Conservation (phyloP, 2,329 filamentous ascomycete genomes). For the Didymella glomerata region DNA sequence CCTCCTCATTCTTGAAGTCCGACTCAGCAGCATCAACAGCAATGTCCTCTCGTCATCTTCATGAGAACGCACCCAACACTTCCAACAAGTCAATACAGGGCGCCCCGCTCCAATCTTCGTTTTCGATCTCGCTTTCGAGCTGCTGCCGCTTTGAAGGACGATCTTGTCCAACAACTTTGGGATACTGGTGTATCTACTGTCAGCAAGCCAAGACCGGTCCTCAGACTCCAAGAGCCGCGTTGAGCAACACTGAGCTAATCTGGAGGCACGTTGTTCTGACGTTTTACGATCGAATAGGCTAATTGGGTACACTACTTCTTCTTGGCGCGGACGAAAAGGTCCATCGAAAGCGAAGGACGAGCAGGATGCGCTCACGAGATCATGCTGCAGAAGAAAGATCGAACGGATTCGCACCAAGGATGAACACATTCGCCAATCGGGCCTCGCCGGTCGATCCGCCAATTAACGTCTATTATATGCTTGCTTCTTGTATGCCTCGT, state of each 20-base stretch:
- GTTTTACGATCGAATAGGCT: too few species aligned
- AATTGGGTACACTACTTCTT: neutral
- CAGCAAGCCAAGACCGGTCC: neutral
- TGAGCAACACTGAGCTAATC: neutral
- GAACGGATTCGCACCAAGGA: neutral
- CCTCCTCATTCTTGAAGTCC: neutral
- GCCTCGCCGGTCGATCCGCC: neutral
- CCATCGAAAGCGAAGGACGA: neutral
- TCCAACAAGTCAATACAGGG: neutral
- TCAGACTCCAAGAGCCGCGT: neutral
- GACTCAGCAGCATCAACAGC: neutral
- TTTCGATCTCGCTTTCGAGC: neutral
- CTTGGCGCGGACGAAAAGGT: neutral
- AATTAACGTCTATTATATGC: neutral
- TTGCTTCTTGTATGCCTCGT: neutral
- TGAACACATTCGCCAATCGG: neutral
- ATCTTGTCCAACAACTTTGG: neutral
- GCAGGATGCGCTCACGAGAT: neutral
- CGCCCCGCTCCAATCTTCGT: neutral
- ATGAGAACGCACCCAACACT: neutral
- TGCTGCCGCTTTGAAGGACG: neutral
- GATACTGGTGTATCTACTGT: neutral
- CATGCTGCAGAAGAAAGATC: neutral
- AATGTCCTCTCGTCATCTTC: neutral
- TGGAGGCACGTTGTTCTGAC: neutral